These are phyloP conservation scores for Linnemannia schmuckeri DNA, from an alignment of 192 early-diverging fungal species.

Conservation along the genomic window DNA sequence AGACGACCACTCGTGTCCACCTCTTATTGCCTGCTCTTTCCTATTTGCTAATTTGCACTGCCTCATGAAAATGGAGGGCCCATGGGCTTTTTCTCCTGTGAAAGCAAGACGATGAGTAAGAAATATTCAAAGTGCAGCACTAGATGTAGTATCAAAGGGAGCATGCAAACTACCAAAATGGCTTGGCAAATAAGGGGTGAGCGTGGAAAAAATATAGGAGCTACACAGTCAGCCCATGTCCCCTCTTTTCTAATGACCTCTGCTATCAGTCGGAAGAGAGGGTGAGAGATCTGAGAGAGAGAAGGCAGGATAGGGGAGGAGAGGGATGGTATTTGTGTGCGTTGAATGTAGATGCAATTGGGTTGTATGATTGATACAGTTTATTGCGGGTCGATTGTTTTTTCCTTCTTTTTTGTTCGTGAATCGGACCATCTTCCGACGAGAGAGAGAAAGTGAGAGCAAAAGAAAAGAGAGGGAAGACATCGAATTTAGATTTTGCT, in stretches of 20 bases:
- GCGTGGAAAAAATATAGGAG: background rate
- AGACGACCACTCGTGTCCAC: background rate
- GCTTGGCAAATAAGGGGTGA: background rate
- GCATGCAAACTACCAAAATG: background rate
- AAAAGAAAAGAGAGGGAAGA: background rate
- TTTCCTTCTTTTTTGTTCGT: background rate
- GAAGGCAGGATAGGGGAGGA: background rate
- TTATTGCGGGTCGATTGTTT: background rate
- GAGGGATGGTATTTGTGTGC: background rate
- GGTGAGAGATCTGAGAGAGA: background rate
- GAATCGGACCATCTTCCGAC: slow-evolving; percentile 4
- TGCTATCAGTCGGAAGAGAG: background rate
- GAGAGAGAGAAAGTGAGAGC: background rate
- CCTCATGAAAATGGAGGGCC: background rate
- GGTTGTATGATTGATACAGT: background rate
- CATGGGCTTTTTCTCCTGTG: background rate
- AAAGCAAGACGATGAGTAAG: background rate
- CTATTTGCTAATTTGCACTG: background rate
- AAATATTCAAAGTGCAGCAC: background rate
- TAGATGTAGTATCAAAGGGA: background rate
- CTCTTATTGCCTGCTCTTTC: background rate
- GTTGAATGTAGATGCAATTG: background rate
- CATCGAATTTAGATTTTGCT: background rate
- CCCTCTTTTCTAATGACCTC: background rate
- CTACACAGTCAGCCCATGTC: background rate